A percentile compares a stretch with the other conserved stretches of the same genome.
Conservation (phyloP, 1,139 yeast genomes). For the Hansenula sp. region DNA sequence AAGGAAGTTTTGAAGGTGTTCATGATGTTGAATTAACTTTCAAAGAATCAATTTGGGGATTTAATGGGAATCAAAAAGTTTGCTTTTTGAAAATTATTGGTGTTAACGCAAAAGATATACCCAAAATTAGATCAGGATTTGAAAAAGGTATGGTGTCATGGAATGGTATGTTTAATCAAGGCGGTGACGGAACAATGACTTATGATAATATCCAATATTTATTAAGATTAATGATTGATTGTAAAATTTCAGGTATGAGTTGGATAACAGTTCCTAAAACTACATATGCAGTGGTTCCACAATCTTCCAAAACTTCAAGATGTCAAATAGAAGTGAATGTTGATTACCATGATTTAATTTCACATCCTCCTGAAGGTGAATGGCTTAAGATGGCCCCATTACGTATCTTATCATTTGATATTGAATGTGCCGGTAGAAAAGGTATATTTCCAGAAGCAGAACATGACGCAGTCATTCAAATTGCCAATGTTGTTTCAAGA, state of each 20-base stretch:
- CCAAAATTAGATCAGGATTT: conserved; percentile 69
- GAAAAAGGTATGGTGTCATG: conserved; percentile 79
- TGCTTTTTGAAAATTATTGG: conserved; percentile 77
- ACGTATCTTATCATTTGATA: conserved; percentile 90
- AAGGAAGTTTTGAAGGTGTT: conserved; percentile 50
- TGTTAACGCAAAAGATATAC: conserved; percentile 59
- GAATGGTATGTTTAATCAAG: conserved; percentile 54
- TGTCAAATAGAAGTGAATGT: conserved; percentile 84
- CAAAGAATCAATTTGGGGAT: conserved; percentile 95
- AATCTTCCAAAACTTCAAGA: conserved; percentile 47
- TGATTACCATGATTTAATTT: conserved; percentile 59
- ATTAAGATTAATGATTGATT: conserved; percentile 86
- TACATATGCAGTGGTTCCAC: conserved; percentile 49
- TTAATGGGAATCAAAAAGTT: conserved; percentile 67
- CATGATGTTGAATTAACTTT: conserved; percentile 56
- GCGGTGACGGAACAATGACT: conserved; percentile 53
- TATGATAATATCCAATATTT: conserved; percentile 89
- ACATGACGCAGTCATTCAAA: conserved; percentile 91
- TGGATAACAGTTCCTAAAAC: conserved; percentile 89
- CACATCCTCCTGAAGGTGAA: conserved; percentile 90
- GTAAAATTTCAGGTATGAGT: conserved; percentile 92
- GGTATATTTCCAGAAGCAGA: conserved; percentile 96
- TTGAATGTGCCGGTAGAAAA: conserved; percentile 97
- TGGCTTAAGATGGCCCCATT: conserved; percentile 94
- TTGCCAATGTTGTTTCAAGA: conserved; percentile 86